Evolutionary conservation across 371 early-diverging fungal species (phyloP), one percentile per base, ranked within the genome.

Genomic region (Spraguea lophii): DNA sequence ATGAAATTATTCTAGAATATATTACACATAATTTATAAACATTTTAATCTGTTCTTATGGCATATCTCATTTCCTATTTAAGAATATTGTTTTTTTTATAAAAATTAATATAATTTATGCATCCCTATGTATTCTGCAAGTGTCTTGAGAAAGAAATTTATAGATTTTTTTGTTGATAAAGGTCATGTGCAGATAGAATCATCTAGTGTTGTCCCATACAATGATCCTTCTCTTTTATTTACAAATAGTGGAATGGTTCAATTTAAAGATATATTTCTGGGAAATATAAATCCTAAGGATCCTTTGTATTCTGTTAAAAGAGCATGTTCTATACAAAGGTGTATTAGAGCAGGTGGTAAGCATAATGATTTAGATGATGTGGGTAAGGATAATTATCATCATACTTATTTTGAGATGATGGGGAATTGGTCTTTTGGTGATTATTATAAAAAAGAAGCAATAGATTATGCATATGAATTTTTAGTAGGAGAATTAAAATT

Each of bases 341-440:
- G 95, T 75, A 91, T 94, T 57, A 80, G 91, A 73, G 85, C 95
- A 36, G 88, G 95, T 66, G 98, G 98, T 46, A 98, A 98, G 75
- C 98, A 98, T 73, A 98, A 98, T 68, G 98, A 98, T 73, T 78
- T 98, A 51, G 98, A 98, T 50, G 98, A 98, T 73, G 98, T 98
- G 17, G 98, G 98, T 51, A 89, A 84, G 68, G 98, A 98, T 66
- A 85, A 84, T 3, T 98, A 98, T 69, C 98, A 98, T 72, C 98
- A 98, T 71, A 98, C 98, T 30, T 98, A 88, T 75, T 98, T 98
- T 75, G 95, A 98, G 73, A 98, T 98, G 98, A 74, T 98, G 72
- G 98, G 98, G 48, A 98, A 98, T 76, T 97, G 98, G 98, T 91
- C 92, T 17, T 97, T 97, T 75, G 94, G 95, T 48, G 90, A 93